Base-by-base conservation (phyloP, 192 early-diverging fungal genomes). In the Rhizophagus sp. region DNA sequence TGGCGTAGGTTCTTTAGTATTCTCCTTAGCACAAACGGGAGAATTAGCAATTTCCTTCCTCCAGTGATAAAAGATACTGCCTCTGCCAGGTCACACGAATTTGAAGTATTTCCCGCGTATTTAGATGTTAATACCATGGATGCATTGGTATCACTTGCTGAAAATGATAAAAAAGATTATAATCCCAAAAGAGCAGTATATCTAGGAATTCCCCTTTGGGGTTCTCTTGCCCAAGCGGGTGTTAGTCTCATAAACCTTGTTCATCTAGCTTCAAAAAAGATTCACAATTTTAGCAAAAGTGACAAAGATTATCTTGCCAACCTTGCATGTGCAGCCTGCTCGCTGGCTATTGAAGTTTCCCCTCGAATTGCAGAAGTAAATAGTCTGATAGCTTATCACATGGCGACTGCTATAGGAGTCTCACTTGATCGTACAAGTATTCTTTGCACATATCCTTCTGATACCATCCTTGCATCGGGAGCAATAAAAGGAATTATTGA, bases 381-480 rank as follows among this genome's bases (percentile, higher is more conserved):
- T n/a, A n/a, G n/a, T n/a, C n/a, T n/a, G n/a, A n/a, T n/a, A n/a
- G n/a, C n/a, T n/a, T n/a, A n/a, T n/a, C n/a, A n/a, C n/a, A n/a
- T n/a, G n/a, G n/a, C n/a, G n/a, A n/a, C 39, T 72, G 22, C 39
- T n/a, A n/a, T 49, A 72, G n/a, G 39, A 27, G 27, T 10, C n/a
- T 72, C 70, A 72, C 22, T n/a, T n/a, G n/a, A 72, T 72, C 22
- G 39, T n/a, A 72, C 70, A 72, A n/a, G 22, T 47, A 3, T 72
- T 72, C 39, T 72, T 72, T 72, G 70, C n/a, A 72, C n/a, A 71
- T 71, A 71, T 71, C 69, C 69, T 71, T 71, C 69, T 44, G 39
- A 71, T 44, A 11, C 39, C 36, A 71, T 71, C 39, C 69, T 71
- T 71, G 36, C 39, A 71, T 39, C 36, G 6, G 69, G 39, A 39